These are phyloP conservation scores for Salix exigua DNA, from an alignment of 345 rosid species.

Conservation along the genomic window DNA sequence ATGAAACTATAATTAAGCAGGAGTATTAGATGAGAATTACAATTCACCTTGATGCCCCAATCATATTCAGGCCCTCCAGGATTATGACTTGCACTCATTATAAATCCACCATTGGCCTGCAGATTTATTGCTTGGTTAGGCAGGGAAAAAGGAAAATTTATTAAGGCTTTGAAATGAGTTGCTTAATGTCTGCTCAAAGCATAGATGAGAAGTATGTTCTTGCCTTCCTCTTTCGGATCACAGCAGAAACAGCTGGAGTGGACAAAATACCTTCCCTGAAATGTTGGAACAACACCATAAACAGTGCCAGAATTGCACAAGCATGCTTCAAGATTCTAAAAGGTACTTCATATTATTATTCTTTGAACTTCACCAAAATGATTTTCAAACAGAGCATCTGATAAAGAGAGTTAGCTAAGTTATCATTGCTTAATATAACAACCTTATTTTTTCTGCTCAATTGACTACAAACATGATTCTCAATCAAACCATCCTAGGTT, in stretches of 20 bases:
- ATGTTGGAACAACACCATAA: conserved; percentile 8
- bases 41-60: conserved; percentile 93
- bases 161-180: neutral
- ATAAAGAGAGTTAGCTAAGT: neutral
- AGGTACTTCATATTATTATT: neutral
- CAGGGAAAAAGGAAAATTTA: neutral
- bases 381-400: neutral
- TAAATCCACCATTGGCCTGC: conserved; percentile 93
- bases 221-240: conserved; percentile 79
- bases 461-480: neutral
- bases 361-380: neutral
- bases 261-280: conserved; percentile 84
- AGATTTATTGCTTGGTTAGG: neutral
- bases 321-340: neutral
- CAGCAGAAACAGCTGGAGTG: conserved; percentile 91
- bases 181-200: conserved; percentile 8
- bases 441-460: neutral
- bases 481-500: neutral
- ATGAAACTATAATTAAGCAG: neutral
- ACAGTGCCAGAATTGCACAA: neutral
- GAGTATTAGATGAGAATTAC: conserved; percentile 5
- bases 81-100: conserved; percentile 97
- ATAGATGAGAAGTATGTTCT: conserved; percentile 7
- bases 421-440: neutral
- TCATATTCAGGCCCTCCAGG: conserved; percentile 95